phyloP scores from a whole-genome alignment of 345 rosid genomes.

The Gossypium sturtianum region DNA sequence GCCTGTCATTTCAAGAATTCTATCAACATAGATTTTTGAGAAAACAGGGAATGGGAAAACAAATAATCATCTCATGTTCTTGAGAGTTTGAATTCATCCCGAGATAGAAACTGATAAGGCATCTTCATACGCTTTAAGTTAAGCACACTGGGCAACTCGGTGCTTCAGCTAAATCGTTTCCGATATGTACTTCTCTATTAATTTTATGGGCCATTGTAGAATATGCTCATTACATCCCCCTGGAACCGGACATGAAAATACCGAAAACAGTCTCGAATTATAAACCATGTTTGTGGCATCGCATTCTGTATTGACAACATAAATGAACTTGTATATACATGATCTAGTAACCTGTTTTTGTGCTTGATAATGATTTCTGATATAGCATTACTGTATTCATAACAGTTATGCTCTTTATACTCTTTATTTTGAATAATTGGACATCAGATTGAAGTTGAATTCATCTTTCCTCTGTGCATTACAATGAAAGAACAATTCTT shows the following conservation, averaged over 20 bases:
- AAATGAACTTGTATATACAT: not conserved
- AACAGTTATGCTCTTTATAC: not conserved
- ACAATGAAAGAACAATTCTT: not conserved
- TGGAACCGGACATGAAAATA: not conserved
- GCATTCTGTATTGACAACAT: not conserved
- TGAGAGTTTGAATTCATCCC: not conserved
- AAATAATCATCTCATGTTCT: not conserved
- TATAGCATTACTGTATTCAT: not conserved
- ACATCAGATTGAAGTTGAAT: not conserved
- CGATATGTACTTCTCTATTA: too few species aligned
- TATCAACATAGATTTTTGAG: constrained; percentile 38
- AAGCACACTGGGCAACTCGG: not conserved
- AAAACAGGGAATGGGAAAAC: constrained; percentile 6
- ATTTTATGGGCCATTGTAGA: too few species aligned
- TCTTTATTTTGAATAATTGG: not conserved
- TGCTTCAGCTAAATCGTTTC: not conserved
- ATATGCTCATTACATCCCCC: too few species aligned
- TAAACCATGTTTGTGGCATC: not conserved
- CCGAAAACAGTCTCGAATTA: not conserved
- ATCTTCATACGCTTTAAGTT: not conserved
- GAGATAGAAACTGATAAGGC: not conserved
- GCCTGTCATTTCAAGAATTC: constrained; percentile 46
- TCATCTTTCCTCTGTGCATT: not conserved
- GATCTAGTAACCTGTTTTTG: not conserved
- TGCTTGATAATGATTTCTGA: not conserved